Evolutionary conservation across 225 moss, liverwort and hornwort genomes (phyloP), one percentile per base, ranked within the genome.

Genomic region (Physcomitrium patens): DNA sequence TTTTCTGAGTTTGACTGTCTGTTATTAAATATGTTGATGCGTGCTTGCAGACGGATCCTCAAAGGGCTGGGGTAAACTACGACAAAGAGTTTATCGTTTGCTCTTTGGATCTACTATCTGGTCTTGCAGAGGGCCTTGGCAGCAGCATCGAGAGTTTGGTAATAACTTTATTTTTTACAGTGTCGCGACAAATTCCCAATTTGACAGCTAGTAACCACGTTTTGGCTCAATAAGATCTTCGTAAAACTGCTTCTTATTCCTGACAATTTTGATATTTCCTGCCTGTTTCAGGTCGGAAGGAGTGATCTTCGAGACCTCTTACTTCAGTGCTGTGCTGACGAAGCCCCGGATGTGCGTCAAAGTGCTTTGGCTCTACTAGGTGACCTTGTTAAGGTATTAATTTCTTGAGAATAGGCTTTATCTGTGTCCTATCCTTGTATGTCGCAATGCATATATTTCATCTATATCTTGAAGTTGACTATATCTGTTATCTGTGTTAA

Each of bases 21-120:
- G 10, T 20, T 23, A 43, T 57, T 31, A 71, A 51, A 16, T 65
- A 55, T 14, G 18, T 24, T 37, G n/a, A 55, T 45, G 14, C 45
- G 37, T 70, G 67, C 12, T 19, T 83, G 81, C 91, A 93, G 93
- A 83, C 87, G 83, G 93, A 93, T 84, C 93, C 93, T 68, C 87
- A 83, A 77, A 89, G 93, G 76, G 93, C 87, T 78, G 91, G 93
- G 80, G 91, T 93, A 67, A 79, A 84, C 60, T 93, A 93, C 78
- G 89, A 93, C 80, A 93, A 93, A 83, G 93, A 93, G 79, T 93
- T 91, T 70, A 93, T 93, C 56, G 93, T 93, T 24, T 93, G 93
- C 70, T 93, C 91, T 26, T 83, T 93, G 81, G 93, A 93, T 88
- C 78, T 93, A 77, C 81, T 93, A 51, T 93, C 93, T 48, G 93